phyloP scores from a whole-genome alignment of 495 filamentous ascomycete species.

The Clavariopsis aquatica region DNA sequence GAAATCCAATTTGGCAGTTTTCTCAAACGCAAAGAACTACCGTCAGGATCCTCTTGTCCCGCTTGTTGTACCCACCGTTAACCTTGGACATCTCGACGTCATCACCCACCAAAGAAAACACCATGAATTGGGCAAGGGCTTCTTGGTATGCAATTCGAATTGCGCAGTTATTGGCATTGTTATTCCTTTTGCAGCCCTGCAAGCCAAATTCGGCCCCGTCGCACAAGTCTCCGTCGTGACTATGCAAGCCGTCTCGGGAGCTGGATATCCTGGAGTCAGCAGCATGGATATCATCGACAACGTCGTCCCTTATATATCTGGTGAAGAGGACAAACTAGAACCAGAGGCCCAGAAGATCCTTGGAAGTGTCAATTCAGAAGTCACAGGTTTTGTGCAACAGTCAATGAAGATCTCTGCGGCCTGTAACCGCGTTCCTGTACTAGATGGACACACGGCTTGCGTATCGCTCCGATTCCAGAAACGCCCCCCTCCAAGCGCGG shows the following conservation, averaged over 20 bases:
- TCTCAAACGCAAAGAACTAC: constrained; percentile 52
- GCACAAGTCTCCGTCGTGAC: constrained; percentile 48
- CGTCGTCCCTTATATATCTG: constrained; percentile 49
- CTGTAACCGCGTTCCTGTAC: constrained; percentile 49
- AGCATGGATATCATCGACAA: constrained; percentile 54
- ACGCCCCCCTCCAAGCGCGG: constrained; percentile 45
- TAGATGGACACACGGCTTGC: constrained; percentile 50
- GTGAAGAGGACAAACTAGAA: constrained; percentile 51
- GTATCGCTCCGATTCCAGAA: constrained; percentile 47
- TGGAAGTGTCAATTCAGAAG: constrained; percentile 42
- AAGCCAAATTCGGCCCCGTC: constrained; percentile 47
- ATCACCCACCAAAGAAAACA: constrained; percentile 46
- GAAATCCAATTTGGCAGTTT: constrained; percentile 46
- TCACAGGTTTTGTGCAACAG: constrained; percentile 45
- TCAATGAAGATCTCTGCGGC: constrained; percentile 44
- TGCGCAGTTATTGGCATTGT: constrained; percentile 52
- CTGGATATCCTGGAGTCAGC: constrained; percentile 50
- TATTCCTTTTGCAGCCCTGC: constrained; percentile 49
- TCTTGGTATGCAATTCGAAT: constrained; percentile 52
- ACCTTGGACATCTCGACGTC: constrained; percentile 46
- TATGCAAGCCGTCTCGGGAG: constrained; percentile 50
- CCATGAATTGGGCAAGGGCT: constrained; percentile 43
- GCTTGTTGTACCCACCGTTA: constrained; percentile 50
- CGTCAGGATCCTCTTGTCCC: constrained; percentile 49
- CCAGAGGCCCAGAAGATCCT: constrained; percentile 50